Base-by-base conservation (phyloP, 495 filamentous ascomycete species). In the Hypoxylon lienhwacheense region DNA sequence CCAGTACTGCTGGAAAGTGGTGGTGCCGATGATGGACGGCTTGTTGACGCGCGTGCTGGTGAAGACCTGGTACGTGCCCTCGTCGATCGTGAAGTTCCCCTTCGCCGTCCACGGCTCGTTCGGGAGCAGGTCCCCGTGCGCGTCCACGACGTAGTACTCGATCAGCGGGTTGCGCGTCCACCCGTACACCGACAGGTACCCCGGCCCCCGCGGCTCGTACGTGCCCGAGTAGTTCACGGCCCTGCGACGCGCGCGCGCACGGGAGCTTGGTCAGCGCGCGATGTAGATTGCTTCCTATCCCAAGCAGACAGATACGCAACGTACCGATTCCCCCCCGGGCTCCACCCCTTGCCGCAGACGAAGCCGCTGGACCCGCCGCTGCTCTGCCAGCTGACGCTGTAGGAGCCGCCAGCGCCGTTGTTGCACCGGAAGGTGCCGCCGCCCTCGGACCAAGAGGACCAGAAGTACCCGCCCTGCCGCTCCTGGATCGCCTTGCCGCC, bases 101-200 rank as follows among this genome's bases (percentile, higher is more conserved):
- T 76, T 79, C 52, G 70, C 64, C 1, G 75, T 77, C 60, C 71
- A 74, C 7, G 73, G 72, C 44, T 71, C 72, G 47, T 72, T 73
- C 11, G 81, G 82, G 47, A 82, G 76, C 2, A 74, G 80, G 19
- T 73, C 74, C 20, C 80, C 81, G 61, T 77, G 81, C 47, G 73
- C 70, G 46, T 86, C 83, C 48, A 85, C 67, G 53, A 86, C 79
- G 69, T 85, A 86, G 72, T 85, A 85, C 49, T 86, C 83, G 64
- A 85, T 76, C 7, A 85, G 72, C 0, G 83, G 83, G 66, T 77
- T 74, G 6, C 66, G 70, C n/a, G 83, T 84, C 83, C 82, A 86
- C 33, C 83, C 83, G 57, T 85, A 85, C 25, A 86, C 68, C 35
- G 81, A 60, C 17, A 86, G 76, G 61, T 85, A 85, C 28, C 73